phyloP scores from a whole-genome alignment of 176 grass and related monocot species.

The Triticum timopheevii region DNA sequence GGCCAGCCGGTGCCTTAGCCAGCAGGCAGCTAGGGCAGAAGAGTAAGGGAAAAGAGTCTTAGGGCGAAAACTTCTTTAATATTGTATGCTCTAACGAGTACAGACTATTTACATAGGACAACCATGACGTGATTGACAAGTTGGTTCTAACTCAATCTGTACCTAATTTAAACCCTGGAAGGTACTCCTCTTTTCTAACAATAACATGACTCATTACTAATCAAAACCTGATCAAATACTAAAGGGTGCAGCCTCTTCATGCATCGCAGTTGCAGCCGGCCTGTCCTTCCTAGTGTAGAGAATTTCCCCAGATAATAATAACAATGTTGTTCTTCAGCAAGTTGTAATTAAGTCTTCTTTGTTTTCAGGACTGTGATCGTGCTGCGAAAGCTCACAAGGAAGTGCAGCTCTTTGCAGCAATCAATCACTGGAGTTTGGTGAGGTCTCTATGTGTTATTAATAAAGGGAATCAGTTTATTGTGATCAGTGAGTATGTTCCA shows the following conservation, averaged over 20 bases:
- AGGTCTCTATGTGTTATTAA: conserved; percentile 47
- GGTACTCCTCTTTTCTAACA: background rate
- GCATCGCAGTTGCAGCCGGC: background rate
- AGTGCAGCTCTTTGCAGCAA: conserved; percentile 47
- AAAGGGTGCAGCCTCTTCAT: background rate
- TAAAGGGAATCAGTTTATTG: conserved; percentile 59
- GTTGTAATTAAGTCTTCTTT: conserved; percentile 10
- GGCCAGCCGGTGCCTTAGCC: background rate
- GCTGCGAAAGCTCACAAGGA: conserved; percentile 38
- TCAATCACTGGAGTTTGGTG: conserved; percentile 66
- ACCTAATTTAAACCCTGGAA: background rate
- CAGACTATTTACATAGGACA: background rate
- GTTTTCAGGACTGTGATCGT: conserved; percentile 38
- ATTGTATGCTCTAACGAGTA: background rate
- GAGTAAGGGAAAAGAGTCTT: background rate
- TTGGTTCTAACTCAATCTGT: background rate
- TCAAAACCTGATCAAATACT: background rate
- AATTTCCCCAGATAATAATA: background rate
- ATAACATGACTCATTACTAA: background rate
- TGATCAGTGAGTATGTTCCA: conserved; percentile 63
- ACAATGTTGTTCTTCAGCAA: background rate
- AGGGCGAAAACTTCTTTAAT: background rate
- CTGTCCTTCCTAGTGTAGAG: background rate
- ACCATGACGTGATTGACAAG: background rate
- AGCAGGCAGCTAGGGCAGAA: background rate